Conservation (phyloP, 139 green algal species). For the Chlamydomonas sp. region DNA sequence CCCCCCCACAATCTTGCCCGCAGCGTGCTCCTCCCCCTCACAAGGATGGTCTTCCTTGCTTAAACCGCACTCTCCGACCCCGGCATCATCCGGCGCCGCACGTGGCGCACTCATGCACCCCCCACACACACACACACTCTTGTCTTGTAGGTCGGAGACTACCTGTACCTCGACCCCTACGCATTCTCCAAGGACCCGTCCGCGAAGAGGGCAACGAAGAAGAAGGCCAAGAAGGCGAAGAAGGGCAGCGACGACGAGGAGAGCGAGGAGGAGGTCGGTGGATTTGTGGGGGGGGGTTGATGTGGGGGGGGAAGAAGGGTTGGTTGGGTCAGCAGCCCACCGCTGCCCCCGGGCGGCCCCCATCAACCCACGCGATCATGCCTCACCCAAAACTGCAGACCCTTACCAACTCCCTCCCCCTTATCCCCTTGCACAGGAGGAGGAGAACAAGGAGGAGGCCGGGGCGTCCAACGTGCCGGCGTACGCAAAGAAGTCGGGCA, state of each 20-base stretch:
- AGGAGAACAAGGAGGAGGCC: background rate
- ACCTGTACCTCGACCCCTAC: slow-evolving; percentile 65
- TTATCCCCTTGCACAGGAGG: background rate
- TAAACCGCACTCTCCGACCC: too few species aligned
- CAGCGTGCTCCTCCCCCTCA: too few species aligned
- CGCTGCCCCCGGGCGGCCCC: too few species aligned
- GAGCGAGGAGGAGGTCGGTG: slow-evolving; percentile 18
- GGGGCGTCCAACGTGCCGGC: slow-evolving; percentile 1
- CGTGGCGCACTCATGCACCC: too few species aligned
- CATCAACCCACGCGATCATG: too few species aligned
- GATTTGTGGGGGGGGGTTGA: background rate
- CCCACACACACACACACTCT: too few species aligned
- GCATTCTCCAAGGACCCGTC: slow-evolving; percentile 24
- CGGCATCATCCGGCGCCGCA: too few species aligned
- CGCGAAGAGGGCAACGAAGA: slow-evolving; percentile 14
- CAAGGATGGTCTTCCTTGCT: too few species aligned
- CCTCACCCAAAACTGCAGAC: too few species aligned
- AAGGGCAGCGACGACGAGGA: slow-evolving; percentile 10
- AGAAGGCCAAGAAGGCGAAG: slow-evolving; percentile 14
- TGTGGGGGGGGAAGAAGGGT: slow-evolving; percentile 2
- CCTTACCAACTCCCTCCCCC: too few species aligned
- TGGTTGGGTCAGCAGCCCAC: too few species aligned
- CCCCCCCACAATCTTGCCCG: too few species aligned
- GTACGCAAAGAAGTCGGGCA: slow-evolving; percentile 18
- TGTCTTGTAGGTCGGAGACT: slow-evolving; percentile 66